Percentiles rank a stretch among this genome's conserved stretches.
These are phyloP conservation scores for Pseudogymnoascus sp. DNA, from an alignment of 2,329 filamentous ascomycete genomes.

Conservation along the genomic window DNA sequence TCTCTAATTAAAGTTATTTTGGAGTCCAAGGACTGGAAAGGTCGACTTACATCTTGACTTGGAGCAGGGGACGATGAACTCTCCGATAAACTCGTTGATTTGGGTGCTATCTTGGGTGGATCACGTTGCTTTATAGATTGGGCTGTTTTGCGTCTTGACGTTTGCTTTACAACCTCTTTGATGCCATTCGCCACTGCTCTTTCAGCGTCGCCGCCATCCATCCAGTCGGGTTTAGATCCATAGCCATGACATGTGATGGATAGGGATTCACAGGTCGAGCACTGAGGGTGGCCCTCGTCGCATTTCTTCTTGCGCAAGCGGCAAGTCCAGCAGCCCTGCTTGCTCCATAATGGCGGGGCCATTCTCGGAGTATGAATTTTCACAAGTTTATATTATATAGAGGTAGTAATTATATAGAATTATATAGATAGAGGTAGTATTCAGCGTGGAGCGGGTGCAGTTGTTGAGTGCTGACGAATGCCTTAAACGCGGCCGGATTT, in stretches of 20 bases:
- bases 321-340: constrained; percentile 55
- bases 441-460: not conserved
- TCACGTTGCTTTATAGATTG: constrained; percentile 12
- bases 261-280: constrained; percentile 53
- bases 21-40: not conserved
- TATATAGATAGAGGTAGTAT: not conserved
- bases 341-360: constrained; percentile 20
- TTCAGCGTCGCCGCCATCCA: constrained; percentile 27
- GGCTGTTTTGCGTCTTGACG: constrained; percentile 40
- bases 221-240: constrained; percentile 30
- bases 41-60: constrained; percentile 9
- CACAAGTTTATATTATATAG: not conserved
- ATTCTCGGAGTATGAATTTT: constrained; percentile 8
- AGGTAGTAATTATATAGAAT: too few species aligned
- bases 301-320: constrained; percentile 58
- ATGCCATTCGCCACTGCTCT: constrained; percentile 44
- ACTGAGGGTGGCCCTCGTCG: constrained; percentile 52
- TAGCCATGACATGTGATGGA: constrained; percentile 49
- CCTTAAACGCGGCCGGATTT: not conserved
- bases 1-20: not conserved
- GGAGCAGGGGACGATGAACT: constrained; percentile 11
- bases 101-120: constrained; percentile 16
- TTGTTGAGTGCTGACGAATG: not conserved
- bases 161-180: constrained; percentile 44
- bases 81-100: constrained; percentile 9